Evolutionary conservation across 2,329 filamentous ascomycete genomes (phyloP).

Genomic region (Saccharata proteae): DNA sequence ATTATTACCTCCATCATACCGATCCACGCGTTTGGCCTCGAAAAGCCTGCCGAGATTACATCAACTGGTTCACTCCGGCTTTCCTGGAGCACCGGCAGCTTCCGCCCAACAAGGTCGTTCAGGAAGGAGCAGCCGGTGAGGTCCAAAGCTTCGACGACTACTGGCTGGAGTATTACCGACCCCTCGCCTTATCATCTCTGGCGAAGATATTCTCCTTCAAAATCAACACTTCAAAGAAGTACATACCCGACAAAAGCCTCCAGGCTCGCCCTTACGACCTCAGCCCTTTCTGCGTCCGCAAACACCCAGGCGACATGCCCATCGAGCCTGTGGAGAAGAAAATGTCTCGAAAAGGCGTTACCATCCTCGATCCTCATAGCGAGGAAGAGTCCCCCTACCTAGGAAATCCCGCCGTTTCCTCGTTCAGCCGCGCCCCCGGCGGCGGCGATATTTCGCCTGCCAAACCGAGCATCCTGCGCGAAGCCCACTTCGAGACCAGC

Average conservation of each 20-base stretch:
- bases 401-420: too few relatives aligned
- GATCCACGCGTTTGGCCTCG: slow-evolving; percentile 64
- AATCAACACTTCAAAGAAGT: slow-evolving; percentile 79
- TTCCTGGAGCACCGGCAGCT: slow-evolving; percentile 53
- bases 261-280: slow-evolving; percentile 67
- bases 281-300: slow-evolving; percentile 74
- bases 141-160: slow-evolving; percentile 74
- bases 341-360: slow-evolving; percentile 53
- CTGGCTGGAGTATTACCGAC: slow-evolving; percentile 94
- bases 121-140: too few relatives aligned
- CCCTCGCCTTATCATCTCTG: slow-evolving; percentile 75
- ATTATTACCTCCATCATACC: slow-evolving; percentile 91
- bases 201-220: slow-evolving; percentile 86
- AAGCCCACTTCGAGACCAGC: slow-evolving; percentile 24
- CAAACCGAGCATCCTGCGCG: slow-evolving; percentile 31
- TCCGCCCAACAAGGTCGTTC: slow-evolving; percentile 36
- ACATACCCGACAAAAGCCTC: slow-evolving; percentile 63
- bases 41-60: slow-evolving; percentile 58
- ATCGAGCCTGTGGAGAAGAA: slow-evolving; percentile 48
- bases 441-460: slow-evolving; percentile 21
- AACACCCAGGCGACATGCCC: slow-evolving; percentile 15
- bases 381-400: slow-evolving; percentile 18
- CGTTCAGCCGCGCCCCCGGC: neutral
- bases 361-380: slow-evolving; percentile 50
- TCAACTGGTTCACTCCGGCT: slow-evolving; percentile 73